Base-by-base conservation (phyloP, 1,284 basidiomycete species). In the Mycena citricolor region DNA sequence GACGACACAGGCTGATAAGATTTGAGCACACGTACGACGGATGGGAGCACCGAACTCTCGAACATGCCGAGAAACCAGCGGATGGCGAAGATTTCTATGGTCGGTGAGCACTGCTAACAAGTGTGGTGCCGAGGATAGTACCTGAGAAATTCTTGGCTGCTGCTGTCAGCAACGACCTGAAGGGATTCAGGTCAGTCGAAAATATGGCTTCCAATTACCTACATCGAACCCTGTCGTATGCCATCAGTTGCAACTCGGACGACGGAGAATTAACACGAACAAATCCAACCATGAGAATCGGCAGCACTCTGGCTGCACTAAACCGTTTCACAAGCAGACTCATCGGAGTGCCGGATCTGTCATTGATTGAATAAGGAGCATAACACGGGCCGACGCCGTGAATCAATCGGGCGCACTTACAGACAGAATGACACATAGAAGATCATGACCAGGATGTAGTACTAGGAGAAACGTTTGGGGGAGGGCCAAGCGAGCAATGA, bases 211-310 rank as follows among this genome's bases (percentile, higher is more conserved):
- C 8, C 13, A 19, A n/a, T 6, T 21, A 54, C 61, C 41, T 37
- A 70, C 70, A 72, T 71, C 8, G 64, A 61, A 20, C 69, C 69
- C 69, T 71, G 33, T 24, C 30, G 42, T 12, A 29, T 31, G 32
- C 21, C 17, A 39, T 46, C 21, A 49, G 32, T 36, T 14, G 39
- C 17, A 21, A 22, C 29, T 2, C 12, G 19, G 26, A 28, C n/a
- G 33, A 30, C 16, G 17, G 2, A 35, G 30, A 32, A 29, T 7
- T 29, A 29, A 38, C 37, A 54, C 63, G 46, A 41, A 73, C 72
- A 51, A 74, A 74, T 29, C 73, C 71, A 39, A 73, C 44, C 70
- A 74, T 74, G 68, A 75, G 69, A 33, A 70, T 44, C 2, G 72
- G 73, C 7, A 74, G 59, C 1, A 76, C 67, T 10, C 71, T 62